Evolutionary conservation across 768 basidiomycete species (phyloP).

Genomic region (Leccinum disarticulatum): DNA sequence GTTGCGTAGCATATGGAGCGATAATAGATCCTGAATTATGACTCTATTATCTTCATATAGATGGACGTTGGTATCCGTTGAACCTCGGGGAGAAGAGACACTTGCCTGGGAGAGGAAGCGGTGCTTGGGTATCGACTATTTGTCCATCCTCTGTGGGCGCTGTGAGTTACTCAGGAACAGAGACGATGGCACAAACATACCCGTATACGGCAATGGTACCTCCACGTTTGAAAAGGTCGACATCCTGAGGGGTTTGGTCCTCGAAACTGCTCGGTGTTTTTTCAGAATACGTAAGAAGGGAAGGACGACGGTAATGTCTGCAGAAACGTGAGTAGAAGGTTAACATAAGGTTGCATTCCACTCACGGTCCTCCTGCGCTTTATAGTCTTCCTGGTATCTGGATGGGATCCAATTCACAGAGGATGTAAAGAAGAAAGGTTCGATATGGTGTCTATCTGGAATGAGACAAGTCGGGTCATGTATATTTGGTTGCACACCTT

Average conservation of each 20-base stretch:
- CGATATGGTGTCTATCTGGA: conserved; percentile 37
- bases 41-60: conserved; percentile 15
- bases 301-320: conserved; percentile 45
- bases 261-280: conserved; percentile 23
- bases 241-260: conserved; percentile 16
- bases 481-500: conserved; percentile 25
- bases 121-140: conserved; percentile 32
- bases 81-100: background rate
- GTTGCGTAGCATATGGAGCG: conserved; percentile 40
- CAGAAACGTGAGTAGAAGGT: background rate
- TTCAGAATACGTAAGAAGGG: conserved; percentile 42
- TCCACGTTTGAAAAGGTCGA: conserved; percentile 13
- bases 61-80: background rate
- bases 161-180: background rate
- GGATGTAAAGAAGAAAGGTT: conserved; percentile 46
- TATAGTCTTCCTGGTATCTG: conserved; percentile 39
- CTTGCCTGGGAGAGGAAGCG: conserved; percentile 27
- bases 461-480: background rate
- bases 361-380: conserved; percentile 40
- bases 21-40: conserved; percentile 35
- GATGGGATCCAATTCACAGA: conserved; percentile 43
- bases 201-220: conserved; percentile 1
- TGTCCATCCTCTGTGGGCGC: conserved; percentile 15
- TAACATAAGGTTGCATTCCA: conserved; percentile 7
- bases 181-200: conserved; percentile 3